These are phyloP conservation scores for Pichia sp. DNA, from an alignment of 1,139 yeast species.

Conservation along the genomic window DNA sequence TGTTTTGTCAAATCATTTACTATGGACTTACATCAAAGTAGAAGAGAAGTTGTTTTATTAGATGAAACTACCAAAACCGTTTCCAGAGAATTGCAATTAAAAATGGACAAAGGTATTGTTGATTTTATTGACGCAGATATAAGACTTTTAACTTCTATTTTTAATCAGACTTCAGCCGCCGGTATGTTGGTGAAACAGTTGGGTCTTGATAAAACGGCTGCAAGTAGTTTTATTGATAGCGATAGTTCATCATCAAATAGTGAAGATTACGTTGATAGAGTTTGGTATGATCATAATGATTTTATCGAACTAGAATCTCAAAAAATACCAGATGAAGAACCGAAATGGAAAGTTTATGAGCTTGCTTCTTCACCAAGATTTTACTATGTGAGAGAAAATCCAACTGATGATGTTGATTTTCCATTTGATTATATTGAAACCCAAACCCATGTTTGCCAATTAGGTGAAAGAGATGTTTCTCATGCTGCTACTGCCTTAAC, in stretches of 20 bases:
- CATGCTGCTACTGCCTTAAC: constrained; percentile 44
- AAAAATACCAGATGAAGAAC: constrained; percentile 43
- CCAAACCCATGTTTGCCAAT: constrained; percentile 53
- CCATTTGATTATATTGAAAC: constrained; percentile 35
- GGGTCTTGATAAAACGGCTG: constrained; percentile 25
- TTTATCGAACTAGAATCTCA: constrained; percentile 64
- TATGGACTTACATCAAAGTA: constrained; percentile 80
- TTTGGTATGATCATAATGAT: constrained; percentile 79
- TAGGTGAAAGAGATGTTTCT: constrained; percentile 53
- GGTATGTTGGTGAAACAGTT: constrained; percentile 43
- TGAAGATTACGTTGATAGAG: constrained; percentile 11
- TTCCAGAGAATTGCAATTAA: constrained; percentile 50
- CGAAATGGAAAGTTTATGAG: constrained; percentile 55
- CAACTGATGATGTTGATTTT: constrained; percentile 43
- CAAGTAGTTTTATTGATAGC: constrained; percentile 12
- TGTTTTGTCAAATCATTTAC: constrained; percentile 59
- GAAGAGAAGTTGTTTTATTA: constrained; percentile 51
- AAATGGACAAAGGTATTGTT: constrained; percentile 71
- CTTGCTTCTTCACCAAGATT: constrained; percentile 70
- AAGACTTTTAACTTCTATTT: constrained; percentile 61
- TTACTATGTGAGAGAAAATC: constrained; percentile 63
- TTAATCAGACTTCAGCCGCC: constrained; percentile 48
- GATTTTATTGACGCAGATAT: constrained; percentile 68
- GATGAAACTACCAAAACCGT: constrained; percentile 53
- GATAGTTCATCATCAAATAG: constrained; percentile 18